Conservation (phyloP, 2,329 filamentous ascomycete genomes). For the Diplodia mutila region DNA sequence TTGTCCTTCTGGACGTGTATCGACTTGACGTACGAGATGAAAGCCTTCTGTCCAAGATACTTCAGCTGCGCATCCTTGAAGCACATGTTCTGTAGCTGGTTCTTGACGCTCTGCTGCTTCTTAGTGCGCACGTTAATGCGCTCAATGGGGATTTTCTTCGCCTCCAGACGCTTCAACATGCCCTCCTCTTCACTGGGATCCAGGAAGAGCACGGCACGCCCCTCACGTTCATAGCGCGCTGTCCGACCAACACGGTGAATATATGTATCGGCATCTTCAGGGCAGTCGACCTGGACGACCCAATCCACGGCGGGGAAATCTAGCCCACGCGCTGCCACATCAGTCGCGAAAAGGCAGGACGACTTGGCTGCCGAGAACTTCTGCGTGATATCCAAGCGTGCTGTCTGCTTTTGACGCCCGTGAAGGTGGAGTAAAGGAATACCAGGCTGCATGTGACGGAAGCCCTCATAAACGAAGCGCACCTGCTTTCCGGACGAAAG, state of each 20-base stretch:
- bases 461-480: conserved; percentile 90
- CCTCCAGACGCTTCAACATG: conserved; percentile 83
- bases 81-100: conserved; percentile 89
- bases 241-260: conserved; percentile 95
- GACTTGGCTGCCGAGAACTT: conserved; percentile 81
- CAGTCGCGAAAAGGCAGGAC: conserved; percentile 90
- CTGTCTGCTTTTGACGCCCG: conserved; percentile 89
- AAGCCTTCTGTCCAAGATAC: conserved; percentile 94
- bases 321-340: conserved; percentile 89
- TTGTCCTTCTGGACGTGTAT: conserved; percentile 89
- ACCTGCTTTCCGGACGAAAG: conserved; percentile 95
- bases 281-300: conserved; percentile 98
- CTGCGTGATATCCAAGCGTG: conserved; percentile 82
- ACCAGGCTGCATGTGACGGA: conserved; percentile 91
- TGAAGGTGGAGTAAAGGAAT: conserved; percentile 91
- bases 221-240: conserved; percentile 87
- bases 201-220: conserved; percentile 85
- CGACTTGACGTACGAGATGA: conserved; percentile 85
- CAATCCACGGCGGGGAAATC: conserved; percentile 98
- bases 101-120: conserved; percentile 84
- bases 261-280: conserved; percentile 95
- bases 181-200: conserved; percentile 90
- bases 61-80: conserved; percentile 94
- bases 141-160: conserved; percentile 87
- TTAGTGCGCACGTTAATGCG: conserved; percentile 84